Evolutionary conservation across 768 basidiomycete genomes (phyloP).

Genomic region (Gloeopeniophorella convolvens): DNA sequence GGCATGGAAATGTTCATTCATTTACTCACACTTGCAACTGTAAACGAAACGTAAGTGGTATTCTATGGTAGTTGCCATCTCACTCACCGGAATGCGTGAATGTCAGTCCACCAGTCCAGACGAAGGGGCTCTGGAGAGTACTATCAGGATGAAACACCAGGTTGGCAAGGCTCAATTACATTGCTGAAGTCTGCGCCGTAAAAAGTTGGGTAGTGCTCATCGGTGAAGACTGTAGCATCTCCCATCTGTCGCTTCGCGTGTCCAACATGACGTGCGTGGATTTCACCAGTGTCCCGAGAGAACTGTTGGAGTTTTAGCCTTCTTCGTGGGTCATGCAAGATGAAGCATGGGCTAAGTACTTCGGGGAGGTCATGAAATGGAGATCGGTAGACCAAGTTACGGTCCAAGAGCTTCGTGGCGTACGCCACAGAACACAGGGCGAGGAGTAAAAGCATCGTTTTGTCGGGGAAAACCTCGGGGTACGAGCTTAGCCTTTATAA

Average conservation of each 20-base stretch:
- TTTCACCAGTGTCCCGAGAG: conserved; percentile 31
- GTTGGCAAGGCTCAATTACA: conserved; percentile 26
- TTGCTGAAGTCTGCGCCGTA: conserved; percentile 44
- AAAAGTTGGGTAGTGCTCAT: conserved; percentile 45
- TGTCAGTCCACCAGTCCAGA: conserved; percentile 46
- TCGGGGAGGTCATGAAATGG: conserved; percentile 28
- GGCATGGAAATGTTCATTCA: conserved; percentile 11
- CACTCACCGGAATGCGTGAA: conserved; percentile 41
- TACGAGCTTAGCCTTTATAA: background rate
- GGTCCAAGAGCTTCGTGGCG: conserved; percentile 25
- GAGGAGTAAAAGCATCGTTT: background rate
- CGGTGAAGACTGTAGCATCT: conserved; percentile 35
- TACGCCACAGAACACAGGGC: background rate
- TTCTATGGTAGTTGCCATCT: background rate
- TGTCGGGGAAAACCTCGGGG: no score
- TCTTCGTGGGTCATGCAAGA: background rate
- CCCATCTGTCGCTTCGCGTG: conserved; percentile 32
- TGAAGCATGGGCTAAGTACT: conserved; percentile 1
- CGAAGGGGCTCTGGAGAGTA: conserved; percentile 33
- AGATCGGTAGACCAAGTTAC: conserved; percentile 37
- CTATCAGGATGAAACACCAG: background rate
- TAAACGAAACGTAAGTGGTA: background rate
- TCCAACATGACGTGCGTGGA: conserved; percentile 34
- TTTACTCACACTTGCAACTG: conserved; percentile 43
- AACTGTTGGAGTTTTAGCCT: conserved; percentile 27